These are phyloP conservation scores for Dillenia turbinata DNA, from an alignment of 164 flowering plant species.

Conservation along the genomic window DNA sequence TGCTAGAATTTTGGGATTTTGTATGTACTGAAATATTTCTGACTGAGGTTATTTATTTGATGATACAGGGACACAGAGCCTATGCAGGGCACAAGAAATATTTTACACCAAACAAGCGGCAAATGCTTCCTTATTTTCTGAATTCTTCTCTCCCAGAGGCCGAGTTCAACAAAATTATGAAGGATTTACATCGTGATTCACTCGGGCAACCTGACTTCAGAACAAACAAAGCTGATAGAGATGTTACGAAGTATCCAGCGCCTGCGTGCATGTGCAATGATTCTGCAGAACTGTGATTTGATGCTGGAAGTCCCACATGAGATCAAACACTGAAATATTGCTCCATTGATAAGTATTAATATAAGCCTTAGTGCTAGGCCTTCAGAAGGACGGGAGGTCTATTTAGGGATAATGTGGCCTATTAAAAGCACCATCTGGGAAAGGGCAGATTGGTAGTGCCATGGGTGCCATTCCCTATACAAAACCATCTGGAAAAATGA, in stretches of 20 bases:
- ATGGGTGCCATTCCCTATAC: too few species aligned
- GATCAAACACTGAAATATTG: too few species aligned
- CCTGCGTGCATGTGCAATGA: constrained; percentile 91
- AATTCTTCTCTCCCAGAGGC: constrained; percentile 67
- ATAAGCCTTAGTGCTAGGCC: too few species aligned
- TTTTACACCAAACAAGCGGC: constrained; percentile 91
- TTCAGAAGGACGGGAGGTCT: too few species aligned
- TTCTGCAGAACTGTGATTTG: not conserved
- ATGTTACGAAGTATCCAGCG: constrained; percentile 88
- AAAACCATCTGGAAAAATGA: too few species aligned
- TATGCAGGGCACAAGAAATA: constrained; percentile 94
- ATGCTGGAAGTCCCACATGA: too few species aligned
- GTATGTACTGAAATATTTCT: not conserved
- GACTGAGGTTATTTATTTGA: constrained; percentile 2
- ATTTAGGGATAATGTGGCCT: too few species aligned
- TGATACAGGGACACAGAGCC: constrained; percentile 80
- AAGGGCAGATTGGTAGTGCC: too few species aligned
- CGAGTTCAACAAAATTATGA: constrained; percentile 68
- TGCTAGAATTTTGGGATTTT: too few species aligned
- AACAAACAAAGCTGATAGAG: constrained; percentile 66
- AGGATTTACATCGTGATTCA: constrained; percentile 68
- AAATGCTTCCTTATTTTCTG: constrained; percentile 78
- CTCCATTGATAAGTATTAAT: too few species aligned
- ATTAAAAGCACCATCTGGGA: too few species aligned
- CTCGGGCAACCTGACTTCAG: constrained; percentile 89